Conservation (phyloP, 2,329 filamentous ascomycete species). For the Juglanconis oblonga region DNA sequence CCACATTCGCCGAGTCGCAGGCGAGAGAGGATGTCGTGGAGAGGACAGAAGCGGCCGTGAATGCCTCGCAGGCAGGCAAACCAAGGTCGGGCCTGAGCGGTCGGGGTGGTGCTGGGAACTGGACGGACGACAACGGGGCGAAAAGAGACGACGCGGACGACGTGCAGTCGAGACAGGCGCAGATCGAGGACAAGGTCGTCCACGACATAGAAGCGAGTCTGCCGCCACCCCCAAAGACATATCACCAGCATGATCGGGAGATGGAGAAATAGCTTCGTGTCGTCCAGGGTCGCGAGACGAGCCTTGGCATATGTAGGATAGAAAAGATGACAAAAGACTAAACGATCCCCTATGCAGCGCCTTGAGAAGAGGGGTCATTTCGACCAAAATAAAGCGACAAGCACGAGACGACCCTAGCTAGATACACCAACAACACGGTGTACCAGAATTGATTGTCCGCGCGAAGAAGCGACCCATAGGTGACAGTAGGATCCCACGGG, state of each 20-base stretch:
- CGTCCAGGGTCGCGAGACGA: neutral
- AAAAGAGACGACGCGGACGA: constrained; percentile 25
- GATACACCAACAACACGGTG: no score
- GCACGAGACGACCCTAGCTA: no score
- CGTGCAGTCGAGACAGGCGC: constrained; percentile 32
- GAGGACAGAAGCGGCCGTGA: constrained; percentile 33
- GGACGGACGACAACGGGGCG: constrained; percentile 29
- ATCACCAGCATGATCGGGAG: constrained; percentile 30
- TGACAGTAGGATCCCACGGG: no score
- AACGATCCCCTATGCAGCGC: neutral
- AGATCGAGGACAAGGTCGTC: constrained; percentile 40
- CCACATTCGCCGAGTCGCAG: constrained; percentile 29
- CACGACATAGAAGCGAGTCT: constrained; percentile 47
- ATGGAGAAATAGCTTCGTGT: constrained; percentile 6
- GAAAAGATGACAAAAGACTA: neutral
- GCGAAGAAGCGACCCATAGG: no score
- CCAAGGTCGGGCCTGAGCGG: constrained; percentile 34
- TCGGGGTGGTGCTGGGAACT: constrained; percentile 59
- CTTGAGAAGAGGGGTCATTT: no score
- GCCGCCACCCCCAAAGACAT: constrained; percentile 43
- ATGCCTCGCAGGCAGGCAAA: constrained; percentile 25
- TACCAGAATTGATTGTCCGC: no score
- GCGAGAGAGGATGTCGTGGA: constrained; percentile 33
- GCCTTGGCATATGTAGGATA: neutral
- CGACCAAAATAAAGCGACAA: neutral